These are phyloP conservation scores for Naganishia albida DNA, from an alignment of 1,284 basidiomycete species.

Conservation along the genomic window DNA sequence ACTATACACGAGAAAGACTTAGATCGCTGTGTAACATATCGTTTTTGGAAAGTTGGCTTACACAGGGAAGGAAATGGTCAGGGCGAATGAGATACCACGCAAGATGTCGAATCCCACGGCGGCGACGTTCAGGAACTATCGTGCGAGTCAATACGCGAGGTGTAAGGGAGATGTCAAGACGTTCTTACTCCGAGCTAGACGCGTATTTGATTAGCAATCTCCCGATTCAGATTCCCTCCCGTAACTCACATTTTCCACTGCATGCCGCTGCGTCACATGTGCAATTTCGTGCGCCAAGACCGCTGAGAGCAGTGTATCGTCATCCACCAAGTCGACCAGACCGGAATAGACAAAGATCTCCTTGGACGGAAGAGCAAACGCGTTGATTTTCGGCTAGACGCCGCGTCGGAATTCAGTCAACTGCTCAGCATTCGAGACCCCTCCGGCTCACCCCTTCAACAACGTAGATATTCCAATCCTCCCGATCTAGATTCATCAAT, in stretches of 20 bases:
- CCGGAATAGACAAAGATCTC: constrained; percentile 59
- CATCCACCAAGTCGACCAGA: constrained; percentile 54
- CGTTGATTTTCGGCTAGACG: constrained; percentile 55
- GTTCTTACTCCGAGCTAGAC: constrained; percentile 48
- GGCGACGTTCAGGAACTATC: constrained; percentile 57
- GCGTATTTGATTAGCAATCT: neutral
- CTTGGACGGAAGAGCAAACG: constrained; percentile 58
- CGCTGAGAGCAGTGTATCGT: constrained; percentile 57
- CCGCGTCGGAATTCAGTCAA: neutral
- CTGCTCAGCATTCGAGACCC: neutral
- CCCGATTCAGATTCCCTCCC: neutral
- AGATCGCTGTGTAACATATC: neutral
- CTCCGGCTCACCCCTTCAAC: constrained; percentile 53
- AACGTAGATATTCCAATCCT: constrained; percentile 58
- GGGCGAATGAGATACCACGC: constrained; percentile 57
- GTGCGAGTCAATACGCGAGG: neutral
- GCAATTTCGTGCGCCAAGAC: constrained; percentile 58
- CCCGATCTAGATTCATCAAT: constrained; percentile 53
- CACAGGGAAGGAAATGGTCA: constrained; percentile 59
- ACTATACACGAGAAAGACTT: constrained; percentile 37
- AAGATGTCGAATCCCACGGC: constrained; percentile 59
- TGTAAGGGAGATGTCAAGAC: neutral
- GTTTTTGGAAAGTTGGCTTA: constrained; percentile 34
- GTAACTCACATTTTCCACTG: constrained; percentile 56
- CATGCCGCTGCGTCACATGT: constrained; percentile 58